These are phyloP conservation scores for Leccinum laetum DNA, from an alignment of 1,284 basidiomycete species.

Conservation along the genomic window DNA sequence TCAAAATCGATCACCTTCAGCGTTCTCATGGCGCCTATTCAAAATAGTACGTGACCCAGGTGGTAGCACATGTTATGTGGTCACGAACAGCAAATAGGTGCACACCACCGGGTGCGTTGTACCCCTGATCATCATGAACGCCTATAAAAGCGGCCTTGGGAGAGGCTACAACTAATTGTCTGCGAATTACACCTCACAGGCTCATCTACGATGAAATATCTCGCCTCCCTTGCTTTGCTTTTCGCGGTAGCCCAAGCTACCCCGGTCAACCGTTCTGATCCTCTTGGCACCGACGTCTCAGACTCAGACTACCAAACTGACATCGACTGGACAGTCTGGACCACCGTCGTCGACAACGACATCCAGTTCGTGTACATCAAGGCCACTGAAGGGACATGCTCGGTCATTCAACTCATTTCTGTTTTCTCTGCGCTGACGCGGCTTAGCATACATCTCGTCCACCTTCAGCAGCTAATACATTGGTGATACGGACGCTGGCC, in stretches of 20 bases:
- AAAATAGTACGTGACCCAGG: neutral
- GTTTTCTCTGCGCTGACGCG: neutral
- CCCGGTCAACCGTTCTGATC: slow-evolving; percentile 35
- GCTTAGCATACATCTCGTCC: slow-evolving; percentile 34
- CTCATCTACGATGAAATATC: slow-evolving; percentile 20
- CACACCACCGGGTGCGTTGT: neutral
- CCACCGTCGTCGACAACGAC: slow-evolving; percentile 53
- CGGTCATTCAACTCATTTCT: slow-evolving; percentile 7
- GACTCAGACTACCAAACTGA: slow-evolving; percentile 49
- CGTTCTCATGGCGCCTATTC: slow-evolving; percentile 16
- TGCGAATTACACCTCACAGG: neutral
- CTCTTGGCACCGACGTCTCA: slow-evolving; percentile 58
- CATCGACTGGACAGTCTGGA: slow-evolving; percentile 46
- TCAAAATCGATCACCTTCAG: neutral
- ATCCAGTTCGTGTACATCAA: slow-evolving; percentile 67
- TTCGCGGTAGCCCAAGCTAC: slow-evolving; percentile 14
- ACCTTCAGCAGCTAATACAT: slow-evolving; percentile 32
- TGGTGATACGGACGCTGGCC: slow-evolving; percentile 37
- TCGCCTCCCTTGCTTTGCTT: slow-evolving; percentile 17
- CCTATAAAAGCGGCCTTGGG: slow-evolving; percentile 14
- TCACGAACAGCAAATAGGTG: slow-evolving; percentile 4
- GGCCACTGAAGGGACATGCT: slow-evolving; percentile 66
- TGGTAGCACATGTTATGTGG: slow-evolving; percentile 17
- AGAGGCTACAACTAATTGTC: neutral
- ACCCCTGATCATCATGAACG: neutral